Conservation (phyloP, 148 eudicot species). For the Rhododendron kiyosumense region DNA sequence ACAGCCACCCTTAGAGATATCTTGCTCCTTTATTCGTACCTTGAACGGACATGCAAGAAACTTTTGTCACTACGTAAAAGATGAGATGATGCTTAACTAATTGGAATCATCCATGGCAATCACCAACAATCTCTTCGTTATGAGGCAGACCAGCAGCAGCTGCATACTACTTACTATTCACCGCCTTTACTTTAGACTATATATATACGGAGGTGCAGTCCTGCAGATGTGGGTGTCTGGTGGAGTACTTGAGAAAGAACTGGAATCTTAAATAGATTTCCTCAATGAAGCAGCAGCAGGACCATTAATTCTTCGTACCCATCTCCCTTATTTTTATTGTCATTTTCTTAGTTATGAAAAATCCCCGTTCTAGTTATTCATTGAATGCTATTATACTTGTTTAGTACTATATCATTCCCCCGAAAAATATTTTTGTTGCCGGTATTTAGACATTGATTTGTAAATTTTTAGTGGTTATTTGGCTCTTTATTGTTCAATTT, state of each 20-base stretch:
- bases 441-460: not conserved
- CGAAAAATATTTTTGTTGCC: not conserved
- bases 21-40: not conserved
- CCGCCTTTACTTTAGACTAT: not conserved
- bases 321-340: not conserved
- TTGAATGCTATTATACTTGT: not conserved
- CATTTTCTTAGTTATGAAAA: not conserved
- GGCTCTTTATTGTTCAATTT: not conserved
- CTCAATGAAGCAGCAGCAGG: not conserved
- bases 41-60: not conserved
- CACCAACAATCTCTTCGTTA: not conserved
- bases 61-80: not conserved
- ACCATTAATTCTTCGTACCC: not conserved
- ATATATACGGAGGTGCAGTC: no score
- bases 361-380: not conserved
- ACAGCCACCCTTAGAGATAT: not conserved
- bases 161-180: not conserved
- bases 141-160: not conserved
- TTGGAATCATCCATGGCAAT: not conserved
- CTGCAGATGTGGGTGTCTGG: no score
- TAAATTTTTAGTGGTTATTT: not conserved
- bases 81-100: not conserved
- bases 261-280: not conserved
- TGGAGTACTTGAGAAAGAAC: not conserved
- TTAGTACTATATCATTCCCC: not conserved